Conservation (phyloP, 2,329 filamentous ascomycete species). For the Fusarium solani-melongenae region DNA sequence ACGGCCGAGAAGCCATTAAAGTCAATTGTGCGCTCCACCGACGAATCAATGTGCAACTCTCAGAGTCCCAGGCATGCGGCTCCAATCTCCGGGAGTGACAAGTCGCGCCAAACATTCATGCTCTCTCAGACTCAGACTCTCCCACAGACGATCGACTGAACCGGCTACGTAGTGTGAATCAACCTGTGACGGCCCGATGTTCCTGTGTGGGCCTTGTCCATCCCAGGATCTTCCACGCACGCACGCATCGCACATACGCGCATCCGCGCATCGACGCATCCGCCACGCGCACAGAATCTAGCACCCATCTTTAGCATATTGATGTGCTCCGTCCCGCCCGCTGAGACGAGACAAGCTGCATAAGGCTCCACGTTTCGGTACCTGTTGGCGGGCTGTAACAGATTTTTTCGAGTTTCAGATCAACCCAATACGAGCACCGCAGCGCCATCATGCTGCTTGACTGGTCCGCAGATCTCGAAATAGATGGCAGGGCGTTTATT, state of each 20-base stretch:
- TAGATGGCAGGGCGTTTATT: background rate
- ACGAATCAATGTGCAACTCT: constrained; percentile 6
- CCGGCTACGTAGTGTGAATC: constrained; percentile 2
- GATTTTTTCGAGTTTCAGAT: constrained; percentile 13
- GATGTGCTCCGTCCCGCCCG: constrained; percentile 1
- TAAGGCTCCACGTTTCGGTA: constrained; percentile 31
- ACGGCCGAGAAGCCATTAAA: constrained; percentile 2
- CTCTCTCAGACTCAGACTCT: background rate
- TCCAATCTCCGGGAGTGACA: constrained; percentile 1
- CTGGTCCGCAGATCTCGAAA: background rate
- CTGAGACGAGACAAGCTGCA: constrained; percentile 25
- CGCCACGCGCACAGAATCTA: background rate
- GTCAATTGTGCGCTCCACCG: background rate
- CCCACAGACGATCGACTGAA: background rate
- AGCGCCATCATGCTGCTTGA: background rate
- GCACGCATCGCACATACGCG: background rate
- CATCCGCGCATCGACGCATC: background rate
- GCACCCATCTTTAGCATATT: constrained; percentile 11
- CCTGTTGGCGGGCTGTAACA: constrained; percentile 1
- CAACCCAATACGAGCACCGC: background rate
- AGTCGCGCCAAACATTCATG: background rate
- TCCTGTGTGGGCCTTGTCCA: constrained; percentile 22
- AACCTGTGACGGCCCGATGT: constrained; percentile 39
- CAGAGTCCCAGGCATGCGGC: background rate
- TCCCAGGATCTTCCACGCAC: background rate